Conservation (phyloP, 805 yeast species). For the Yarrowia sp. region DNA sequence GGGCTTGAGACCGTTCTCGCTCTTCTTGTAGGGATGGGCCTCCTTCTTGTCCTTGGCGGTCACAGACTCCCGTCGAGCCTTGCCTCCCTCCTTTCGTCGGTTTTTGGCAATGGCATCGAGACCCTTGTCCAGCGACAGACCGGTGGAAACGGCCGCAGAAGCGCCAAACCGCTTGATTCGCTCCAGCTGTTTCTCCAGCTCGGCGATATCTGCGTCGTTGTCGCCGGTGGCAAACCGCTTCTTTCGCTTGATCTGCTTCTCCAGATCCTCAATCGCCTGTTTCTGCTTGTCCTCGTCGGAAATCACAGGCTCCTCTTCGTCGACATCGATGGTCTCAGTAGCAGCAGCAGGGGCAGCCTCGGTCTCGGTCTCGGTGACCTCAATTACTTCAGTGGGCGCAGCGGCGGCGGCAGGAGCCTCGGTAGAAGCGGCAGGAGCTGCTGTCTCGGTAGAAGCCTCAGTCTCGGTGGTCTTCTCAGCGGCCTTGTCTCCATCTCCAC, state of each 20-base stretch:
- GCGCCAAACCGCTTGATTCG: constrained; percentile 84
- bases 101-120: constrained; percentile 1
- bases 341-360: constrained; percentile 15
- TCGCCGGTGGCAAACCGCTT: constrained; percentile 72
- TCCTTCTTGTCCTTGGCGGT: constrained; percentile 17
- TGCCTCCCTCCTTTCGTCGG: constrained; percentile 13
- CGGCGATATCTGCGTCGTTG: constrained; percentile 54
- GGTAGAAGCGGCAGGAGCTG: neutral
- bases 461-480: constrained; percentile 6
- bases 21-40: constrained; percentile 27
- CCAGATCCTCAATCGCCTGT: constrained; percentile 70
- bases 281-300: constrained; percentile 56
- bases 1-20: constrained; percentile 33
- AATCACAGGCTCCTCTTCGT: constrained; percentile 45
- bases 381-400: constrained; percentile 34
- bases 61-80: constrained; percentile 13
- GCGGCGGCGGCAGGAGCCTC: neutral
- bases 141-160: neutral
- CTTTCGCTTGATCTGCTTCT: constrained; percentile 72
- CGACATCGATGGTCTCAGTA: constrained; percentile 41
- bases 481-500: constrained; percentile 43
- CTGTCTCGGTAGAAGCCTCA: constrained; percentile 3
- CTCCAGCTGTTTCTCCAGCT: constrained; percentile 65
- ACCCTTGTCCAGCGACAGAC: constrained; percentile 12
- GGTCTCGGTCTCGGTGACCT: constrained; percentile 41